These are phyloP conservation scores for Pseudogymnoascus sp. DNA, from an alignment of 2,329 filamentous ascomycete species.

Conservation along the genomic window DNA sequence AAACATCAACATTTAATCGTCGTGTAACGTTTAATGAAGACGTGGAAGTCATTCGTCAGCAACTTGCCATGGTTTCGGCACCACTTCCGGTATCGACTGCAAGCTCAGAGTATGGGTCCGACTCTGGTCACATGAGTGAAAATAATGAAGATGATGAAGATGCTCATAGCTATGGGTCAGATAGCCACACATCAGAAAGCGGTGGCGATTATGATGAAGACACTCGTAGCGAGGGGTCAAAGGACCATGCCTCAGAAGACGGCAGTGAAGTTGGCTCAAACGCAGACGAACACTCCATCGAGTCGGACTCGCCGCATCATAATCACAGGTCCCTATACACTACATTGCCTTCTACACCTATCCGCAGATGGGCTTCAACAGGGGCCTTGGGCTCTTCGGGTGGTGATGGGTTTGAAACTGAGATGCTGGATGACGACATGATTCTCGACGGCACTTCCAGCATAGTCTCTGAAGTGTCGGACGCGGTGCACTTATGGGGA, in stretches of 20 bases:
- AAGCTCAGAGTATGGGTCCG: not conserved
- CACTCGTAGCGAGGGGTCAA: not conserved
- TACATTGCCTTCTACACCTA: not conserved
- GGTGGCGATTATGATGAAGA: not conserved
- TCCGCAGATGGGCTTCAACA: not conserved
- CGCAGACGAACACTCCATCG: not conserved
- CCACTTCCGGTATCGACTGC: not conserved
- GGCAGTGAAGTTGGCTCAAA: not conserved
- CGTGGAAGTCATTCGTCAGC: not conserved
- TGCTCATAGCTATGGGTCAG: not conserved
- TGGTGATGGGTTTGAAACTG: not conserved
- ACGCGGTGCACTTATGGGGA: not conserved
- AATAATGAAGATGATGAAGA: not conserved
- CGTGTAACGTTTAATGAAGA: not conserved
- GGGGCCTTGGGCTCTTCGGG: not conserved
- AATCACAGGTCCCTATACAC: not conserved
- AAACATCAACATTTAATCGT: not conserved
- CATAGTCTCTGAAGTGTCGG: not conserved
- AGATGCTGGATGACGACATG: not conserved
- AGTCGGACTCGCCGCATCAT: not conserved
- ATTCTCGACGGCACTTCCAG: not conserved
- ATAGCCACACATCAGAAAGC: not conserved
- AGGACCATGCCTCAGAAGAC: not conserved
- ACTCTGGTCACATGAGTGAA: not conserved
- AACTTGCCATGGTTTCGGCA: not conserved